A percentile compares a stretch with the other conserved stretches of the same genome.
Conservation (phyloP, 169 alveolate species). For the Theileria annulata region DNA sequence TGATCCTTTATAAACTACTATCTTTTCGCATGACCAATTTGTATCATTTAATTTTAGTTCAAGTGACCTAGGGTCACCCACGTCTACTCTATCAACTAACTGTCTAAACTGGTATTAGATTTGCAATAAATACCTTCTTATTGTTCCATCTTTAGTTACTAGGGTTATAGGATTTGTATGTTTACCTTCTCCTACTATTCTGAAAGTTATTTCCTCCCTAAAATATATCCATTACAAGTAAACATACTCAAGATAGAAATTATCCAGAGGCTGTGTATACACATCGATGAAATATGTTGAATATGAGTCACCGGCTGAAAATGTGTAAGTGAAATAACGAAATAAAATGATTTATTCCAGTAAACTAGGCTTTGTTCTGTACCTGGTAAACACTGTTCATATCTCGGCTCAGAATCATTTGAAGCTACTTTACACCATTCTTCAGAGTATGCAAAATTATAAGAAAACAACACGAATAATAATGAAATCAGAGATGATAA, state of each 20-base stretch:
- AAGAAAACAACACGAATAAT: background rate
- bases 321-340: constrained; percentile 4
- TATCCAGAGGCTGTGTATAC: constrained; percentile 76
- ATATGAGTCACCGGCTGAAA: constrained; percentile 74
- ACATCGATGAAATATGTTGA: constrained; percentile 83
- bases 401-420: constrained; percentile 80
- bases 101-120: constrained; percentile 35
- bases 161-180: constrained; percentile 76
- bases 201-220: constrained; percentile 82
- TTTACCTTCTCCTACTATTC: constrained; percentile 73
- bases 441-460: constrained; percentile 31
- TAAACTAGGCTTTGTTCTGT: background rate
- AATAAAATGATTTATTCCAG: background rate
- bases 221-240: constrained; percentile 66
- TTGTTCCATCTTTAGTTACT: constrained; percentile 48
- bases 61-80: constrained; percentile 81
- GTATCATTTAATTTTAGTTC: constrained; percentile 76
- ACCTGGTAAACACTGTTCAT: constrained; percentile 84
- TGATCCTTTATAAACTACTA: constrained; percentile 82
- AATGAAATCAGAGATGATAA: background rate
- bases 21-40: constrained; percentile 87
- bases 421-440: constrained; percentile 88
- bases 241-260: constrained; percentile 77
- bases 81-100: constrained; percentile 74
- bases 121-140: constrained; percentile 39